A percentile compares a stretch with the other conserved stretches of the same genome.
Conservation (phyloP, 2,329 filamentous ascomycete genomes). For the Trichoderma koningii region DNA sequence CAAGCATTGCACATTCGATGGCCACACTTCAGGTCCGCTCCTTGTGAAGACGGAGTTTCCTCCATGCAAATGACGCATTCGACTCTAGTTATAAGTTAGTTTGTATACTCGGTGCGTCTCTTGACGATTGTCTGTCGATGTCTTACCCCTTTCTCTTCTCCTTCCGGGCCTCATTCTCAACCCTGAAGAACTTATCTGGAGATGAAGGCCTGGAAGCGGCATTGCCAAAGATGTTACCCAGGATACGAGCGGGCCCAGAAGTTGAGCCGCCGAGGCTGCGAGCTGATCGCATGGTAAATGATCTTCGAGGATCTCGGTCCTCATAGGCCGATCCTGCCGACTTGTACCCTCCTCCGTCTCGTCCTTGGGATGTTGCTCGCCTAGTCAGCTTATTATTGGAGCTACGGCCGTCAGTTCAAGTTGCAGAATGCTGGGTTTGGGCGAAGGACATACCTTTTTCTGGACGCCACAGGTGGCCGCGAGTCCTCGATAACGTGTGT, state of each 20-base stretch:
- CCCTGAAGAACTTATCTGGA: slow-evolving; percentile 33
- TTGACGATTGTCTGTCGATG: slow-evolving; percentile 12
- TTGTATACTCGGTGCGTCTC: slow-evolving; percentile 26
- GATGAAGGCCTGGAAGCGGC: slow-evolving; percentile 23
- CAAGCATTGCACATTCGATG: slow-evolving; percentile 82
- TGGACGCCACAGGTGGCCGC: slow-evolving; percentile 40
- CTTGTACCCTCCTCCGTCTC: slow-evolving; percentile 26
- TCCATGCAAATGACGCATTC: slow-evolving; percentile 75
- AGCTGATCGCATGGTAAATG: slow-evolving; percentile 28
- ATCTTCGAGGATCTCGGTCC: slow-evolving; percentile 28
- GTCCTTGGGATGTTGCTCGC: slow-evolving; percentile 14
- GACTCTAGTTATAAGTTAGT: slow-evolving; percentile 50
- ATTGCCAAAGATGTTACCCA: slow-evolving; percentile 5
- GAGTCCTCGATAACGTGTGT: slow-evolving; percentile 40
- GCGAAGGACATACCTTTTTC: slow-evolving; percentile 34
- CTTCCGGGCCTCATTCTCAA: slow-evolving; percentile 29
- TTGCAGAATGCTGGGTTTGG: background rate
- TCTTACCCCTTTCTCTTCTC: slow-evolving; percentile 33
- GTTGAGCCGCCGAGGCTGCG: slow-evolving; percentile 30
- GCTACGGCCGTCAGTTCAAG: background rate
- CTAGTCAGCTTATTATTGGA: slow-evolving; percentile 26
- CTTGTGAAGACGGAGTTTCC: slow-evolving; percentile 62
- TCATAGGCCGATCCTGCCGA: slow-evolving; percentile 30
- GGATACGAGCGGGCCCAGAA: slow-evolving; percentile 10
- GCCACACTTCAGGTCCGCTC: slow-evolving; percentile 72